Evolutionary conservation across 257 asterid genomes (phyloP), one percentile per base, ranked within the genome.

Genomic region (Paulownia fortunei): DNA sequence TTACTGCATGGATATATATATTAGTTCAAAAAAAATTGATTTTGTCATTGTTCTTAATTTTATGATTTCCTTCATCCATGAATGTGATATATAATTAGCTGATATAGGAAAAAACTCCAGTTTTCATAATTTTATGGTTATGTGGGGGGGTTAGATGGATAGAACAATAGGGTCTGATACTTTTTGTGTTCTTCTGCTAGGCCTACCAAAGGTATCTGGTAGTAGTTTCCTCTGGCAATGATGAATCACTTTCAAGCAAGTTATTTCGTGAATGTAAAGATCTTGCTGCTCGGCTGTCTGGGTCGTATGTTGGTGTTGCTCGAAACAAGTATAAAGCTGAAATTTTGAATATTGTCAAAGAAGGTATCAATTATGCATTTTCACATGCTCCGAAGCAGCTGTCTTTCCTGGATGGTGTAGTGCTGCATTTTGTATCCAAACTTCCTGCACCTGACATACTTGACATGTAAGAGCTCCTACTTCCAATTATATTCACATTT

Each of bases 271-370:
- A 96, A 71, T 93, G 97, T 80, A 92, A 89, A 87, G 89, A 84
- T 88, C 89, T 96, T 76, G 97, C 98, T 34, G 75, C 88, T 85
- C 88, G 96, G 76, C 88, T 96, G 73, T 91, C 99, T 80, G 97
- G 93, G 42, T 76, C 88, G 1, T 96, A 89, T 75, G 85, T 86
- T 32, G 98, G 98, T 79, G 95, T 80, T 51, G 89, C 99, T 75
- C 88, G 97, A 79, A 89, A 86, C 90, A 96, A 92, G 90, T 82
- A 89, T 81, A 89, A 83, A 74, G 76, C 89, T 74, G 97, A 92
- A 72, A 89, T 90, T 76, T 74, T 88, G 85, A 85, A 86, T 76
- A 82, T 96, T 71, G 94, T 93, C 82, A 84, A 81, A 72, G 97
- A 85, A 72, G 97, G 99, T 32, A 80, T 96, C 77, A 86, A 81